Evolutionary conservation across 2,329 filamentous ascomycete genomes (phyloP), one percentile per base, ranked within the genome.

Genomic region (Ceratocystis smalleyi): DNA sequence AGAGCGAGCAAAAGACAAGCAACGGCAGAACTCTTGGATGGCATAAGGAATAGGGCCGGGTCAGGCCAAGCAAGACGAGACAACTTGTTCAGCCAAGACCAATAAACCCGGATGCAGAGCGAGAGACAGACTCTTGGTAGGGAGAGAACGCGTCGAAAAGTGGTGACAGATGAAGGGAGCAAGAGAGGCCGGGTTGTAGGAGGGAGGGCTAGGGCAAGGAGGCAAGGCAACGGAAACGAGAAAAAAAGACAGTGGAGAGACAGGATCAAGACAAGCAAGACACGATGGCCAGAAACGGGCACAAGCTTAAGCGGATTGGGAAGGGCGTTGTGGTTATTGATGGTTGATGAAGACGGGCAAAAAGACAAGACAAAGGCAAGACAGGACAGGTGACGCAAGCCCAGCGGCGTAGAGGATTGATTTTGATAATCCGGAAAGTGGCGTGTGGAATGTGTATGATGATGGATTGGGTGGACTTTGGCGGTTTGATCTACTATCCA

Each of bases 201-300:
- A 27, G 19, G 40, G 19, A 10, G 57, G 35, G 35, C 35, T 4
- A 40, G 17, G 15, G 47, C 47, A 51, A 51, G 7, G 24, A 51
- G n/a, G 22, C 47, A 57, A 57, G 54, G 54, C 54, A 57, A 35
- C 35, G 59, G 40, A 61, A 61, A 61, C 40, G 30, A 30, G 40
- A 19, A 47, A 7, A 49, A 35, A 47, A 49, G 45, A 30, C 59
- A 30, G 49, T 22, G 59, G 40, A 61, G 32, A 47, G 24, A 49
- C 40, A 61, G 12, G 47, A 51, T n/a, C n/a, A 60, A 43, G 22
- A 60, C 47, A 35, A 19, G 51, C 51, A 32, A 57, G 54, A 57
- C 54, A 57, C 30, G 54, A 35, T 8, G 17, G 15, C 54, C 54
- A 57, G 54, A 57, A 57, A 35, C 54, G 54, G 54, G n/a, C 54